These are phyloP conservation scores for Boletus sp. DNA, from an alignment of 768 basidiomycete genomes.

Conservation along the genomic window DNA sequence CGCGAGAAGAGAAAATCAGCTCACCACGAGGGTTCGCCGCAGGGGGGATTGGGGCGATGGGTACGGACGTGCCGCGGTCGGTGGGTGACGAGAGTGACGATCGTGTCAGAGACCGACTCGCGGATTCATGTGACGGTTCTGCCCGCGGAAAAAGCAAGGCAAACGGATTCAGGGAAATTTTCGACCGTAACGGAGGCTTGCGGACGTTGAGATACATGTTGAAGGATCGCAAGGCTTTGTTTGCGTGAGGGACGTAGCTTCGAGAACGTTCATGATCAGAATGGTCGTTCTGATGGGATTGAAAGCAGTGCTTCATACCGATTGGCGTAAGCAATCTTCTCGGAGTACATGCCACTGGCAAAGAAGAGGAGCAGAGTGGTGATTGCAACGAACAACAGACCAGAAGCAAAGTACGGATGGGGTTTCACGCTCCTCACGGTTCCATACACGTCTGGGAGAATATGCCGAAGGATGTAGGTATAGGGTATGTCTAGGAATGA, in stretches of 20 bases:
- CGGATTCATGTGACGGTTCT: conserved; percentile 18
- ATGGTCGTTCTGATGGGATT: conserved; percentile 7
- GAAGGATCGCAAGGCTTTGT: conserved; percentile 83
- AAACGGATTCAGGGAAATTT: conserved; percentile 43
- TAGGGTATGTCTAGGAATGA: conserved; percentile 67
- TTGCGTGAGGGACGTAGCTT: conserved; percentile 96
- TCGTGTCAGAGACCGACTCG: conserved; percentile 24
- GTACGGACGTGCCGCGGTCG: conserved; percentile 46
- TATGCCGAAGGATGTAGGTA: conserved; percentile 42
- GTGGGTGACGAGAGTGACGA: conserved; percentile 33
- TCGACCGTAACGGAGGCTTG: conserved; percentile 65
- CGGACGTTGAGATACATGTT: conserved; percentile 98
- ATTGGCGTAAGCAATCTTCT: conserved; percentile 96
- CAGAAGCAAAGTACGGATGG: conserved; percentile 75
- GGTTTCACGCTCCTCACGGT: conserved; percentile 40
- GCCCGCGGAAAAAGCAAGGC: conserved; percentile 36
- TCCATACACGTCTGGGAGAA: conserved; percentile 52
- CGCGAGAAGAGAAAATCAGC: conserved; percentile 89
- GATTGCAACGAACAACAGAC: conserved; percentile 80
- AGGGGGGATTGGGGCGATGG: conserved; percentile 73
- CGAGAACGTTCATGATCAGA: conserved; percentile 14
- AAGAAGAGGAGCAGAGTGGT: conserved; percentile 94
- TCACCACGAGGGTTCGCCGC: conserved; percentile 90
- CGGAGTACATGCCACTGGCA: conserved; percentile 92
- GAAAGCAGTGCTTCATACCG: conserved; percentile 52